A percentile compares a stretch with the other conserved stretches of the same genome.
Conservation (phyloP, 208 protist species). For the Wallacemonas collosoma region DNA sequence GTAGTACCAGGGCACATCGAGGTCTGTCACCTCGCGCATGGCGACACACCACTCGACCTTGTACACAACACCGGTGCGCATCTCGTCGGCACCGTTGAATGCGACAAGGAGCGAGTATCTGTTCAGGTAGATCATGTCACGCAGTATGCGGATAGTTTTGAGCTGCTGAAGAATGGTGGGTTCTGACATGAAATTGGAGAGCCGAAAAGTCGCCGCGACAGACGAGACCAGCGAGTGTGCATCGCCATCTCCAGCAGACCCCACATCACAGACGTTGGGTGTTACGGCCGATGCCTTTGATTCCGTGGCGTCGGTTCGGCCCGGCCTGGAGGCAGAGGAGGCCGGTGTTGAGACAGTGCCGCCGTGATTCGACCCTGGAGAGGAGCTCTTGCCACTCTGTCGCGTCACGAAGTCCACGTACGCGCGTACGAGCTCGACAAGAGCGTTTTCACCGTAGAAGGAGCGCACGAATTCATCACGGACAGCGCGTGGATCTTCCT, state of each 20-base stretch:
- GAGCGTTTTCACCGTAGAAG: constrained; percentile 27
- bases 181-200: constrained; percentile 20
- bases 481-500: constrained; percentile 25
- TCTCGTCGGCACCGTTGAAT: constrained; percentile 76
- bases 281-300: no score
- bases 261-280: no score
- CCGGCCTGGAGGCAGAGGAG: no score
- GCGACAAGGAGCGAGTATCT: constrained; percentile 73
- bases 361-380: no score
- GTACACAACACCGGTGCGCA: constrained; percentile 69
- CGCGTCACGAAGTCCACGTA: constrained; percentile 11
- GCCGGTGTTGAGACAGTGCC: no score
- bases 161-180: constrained; percentile 45
- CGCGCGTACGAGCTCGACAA: constrained; percentile 5
- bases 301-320: no score
- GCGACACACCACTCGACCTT: constrained; percentile 86
- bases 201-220: background rate
- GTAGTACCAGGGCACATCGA: constrained; percentile 89
- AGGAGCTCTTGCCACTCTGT: background rate
- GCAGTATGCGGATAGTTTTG: constrained; percentile 53
- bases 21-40: constrained; percentile 62
- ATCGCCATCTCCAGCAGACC: background rate
- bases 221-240: no score
- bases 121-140: constrained; percentile 73
- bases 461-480: constrained; percentile 40